phyloP scores from a whole-genome alignment of 495 filamentous ascomycete species.

The Penicillium samsonianum region DNA sequence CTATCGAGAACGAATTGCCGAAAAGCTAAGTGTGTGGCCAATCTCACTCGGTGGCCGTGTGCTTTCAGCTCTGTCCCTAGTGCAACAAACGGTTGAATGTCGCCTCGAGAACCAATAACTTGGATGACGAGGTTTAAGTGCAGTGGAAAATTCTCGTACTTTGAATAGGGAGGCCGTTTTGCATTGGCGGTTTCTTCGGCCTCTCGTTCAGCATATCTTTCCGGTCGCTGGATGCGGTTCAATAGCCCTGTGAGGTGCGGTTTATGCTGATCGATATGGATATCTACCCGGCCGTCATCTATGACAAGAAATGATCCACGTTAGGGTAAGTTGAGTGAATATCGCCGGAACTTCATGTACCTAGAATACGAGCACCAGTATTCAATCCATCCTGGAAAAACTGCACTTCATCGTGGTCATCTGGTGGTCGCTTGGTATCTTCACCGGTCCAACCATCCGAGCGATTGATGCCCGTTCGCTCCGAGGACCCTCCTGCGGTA shows the following conservation, averaged over 20 bases:
- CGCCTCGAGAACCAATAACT: conserved; percentile 77
- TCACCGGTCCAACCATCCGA: background rate
- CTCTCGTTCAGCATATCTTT: background rate
- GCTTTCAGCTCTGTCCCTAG: conserved; percentile 64
- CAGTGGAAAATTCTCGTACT: conserved; percentile 57
- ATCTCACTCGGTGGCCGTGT: conserved; percentile 71
- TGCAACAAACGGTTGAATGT: conserved; percentile 76
- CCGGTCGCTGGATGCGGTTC: conserved; percentile 10
- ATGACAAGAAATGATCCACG: conserved; percentile 48
- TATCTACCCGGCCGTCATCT: conserved; percentile 33
- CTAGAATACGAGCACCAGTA: too few relatives aligned
- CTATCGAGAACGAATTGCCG: conserved; percentile 67
- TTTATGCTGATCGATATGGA: conserved; percentile 27
- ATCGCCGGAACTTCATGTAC: too few relatives aligned
- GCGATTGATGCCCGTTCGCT: background rate
- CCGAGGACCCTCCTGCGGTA: background rate
- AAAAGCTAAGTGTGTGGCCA: conserved; percentile 77
- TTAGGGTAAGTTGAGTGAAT: background rate
- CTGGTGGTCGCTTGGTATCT: background rate
- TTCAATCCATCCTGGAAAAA: background rate
- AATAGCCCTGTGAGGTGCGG: conserved; percentile 28
- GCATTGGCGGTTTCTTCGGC: conserved; percentile 15
- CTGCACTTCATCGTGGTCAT: conserved; percentile 1
- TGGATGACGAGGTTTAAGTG: conserved; percentile 76
- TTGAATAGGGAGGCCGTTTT: conserved; percentile 32